phyloP scores from a whole-genome alignment of 495 filamentous ascomycete species.

The Penicillium goetzii region DNA sequence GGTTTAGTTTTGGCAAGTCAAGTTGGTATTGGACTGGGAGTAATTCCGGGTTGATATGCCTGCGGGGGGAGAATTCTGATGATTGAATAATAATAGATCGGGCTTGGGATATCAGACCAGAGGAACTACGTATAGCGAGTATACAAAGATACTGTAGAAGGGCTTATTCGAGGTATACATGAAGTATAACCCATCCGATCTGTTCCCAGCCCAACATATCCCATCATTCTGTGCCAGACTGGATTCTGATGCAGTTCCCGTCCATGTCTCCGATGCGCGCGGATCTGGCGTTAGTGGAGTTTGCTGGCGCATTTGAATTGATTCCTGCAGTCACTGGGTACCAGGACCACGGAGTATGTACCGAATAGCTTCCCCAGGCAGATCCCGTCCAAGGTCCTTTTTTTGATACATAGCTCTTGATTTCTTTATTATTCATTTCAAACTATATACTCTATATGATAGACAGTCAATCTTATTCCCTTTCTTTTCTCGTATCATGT shows the following conservation, averaged over 20 bases:
- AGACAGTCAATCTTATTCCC: background rate
- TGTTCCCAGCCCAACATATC: background rate
- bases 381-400: background rate
- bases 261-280: conserved; percentile 21
- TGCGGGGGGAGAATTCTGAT: background rate
- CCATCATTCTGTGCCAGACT: background rate
- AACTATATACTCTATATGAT: background rate
- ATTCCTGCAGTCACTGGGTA: background rate
- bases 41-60: conserved; percentile 14
- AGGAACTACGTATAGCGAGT: background rate
- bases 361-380: background rate
- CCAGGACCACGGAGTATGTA: no score
- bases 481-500: background rate
- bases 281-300: conserved; percentile 32
- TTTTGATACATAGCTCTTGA: background rate
- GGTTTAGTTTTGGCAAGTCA: background rate
- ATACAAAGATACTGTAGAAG: background rate
- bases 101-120: background rate
- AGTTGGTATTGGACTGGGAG: conserved; percentile 1
- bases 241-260: conserved; percentile 13
- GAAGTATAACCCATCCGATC: background rate
- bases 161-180: background rate
- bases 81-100: no score
- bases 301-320: conserved; percentile 3
- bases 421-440: background rate